Percentiles rank a stretch among this genome's conserved stretches.
These are phyloP conservation scores for Chaetomidium leptoderma DNA, from an alignment of 495 filamentous ascomycete species.

Conservation along the genomic window DNA sequence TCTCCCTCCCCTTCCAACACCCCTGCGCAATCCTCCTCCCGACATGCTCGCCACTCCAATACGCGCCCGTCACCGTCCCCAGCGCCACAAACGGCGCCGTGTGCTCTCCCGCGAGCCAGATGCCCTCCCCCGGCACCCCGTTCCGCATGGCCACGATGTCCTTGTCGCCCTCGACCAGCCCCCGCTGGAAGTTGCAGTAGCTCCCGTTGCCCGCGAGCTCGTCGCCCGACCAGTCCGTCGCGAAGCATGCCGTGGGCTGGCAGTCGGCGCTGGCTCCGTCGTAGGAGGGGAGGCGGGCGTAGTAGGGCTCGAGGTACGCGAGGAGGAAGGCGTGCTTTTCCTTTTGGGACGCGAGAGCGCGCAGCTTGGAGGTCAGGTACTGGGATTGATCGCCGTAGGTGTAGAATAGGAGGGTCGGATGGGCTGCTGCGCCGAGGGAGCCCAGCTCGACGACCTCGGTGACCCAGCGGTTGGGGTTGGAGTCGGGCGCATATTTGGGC, in stretches of 20 bases:
- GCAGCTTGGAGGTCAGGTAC: slow-evolving; percentile 41
- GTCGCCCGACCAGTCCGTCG: slow-evolving; percentile 79
- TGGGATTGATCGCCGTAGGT: slow-evolving; percentile 63
- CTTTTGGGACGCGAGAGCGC: slow-evolving; percentile 35
- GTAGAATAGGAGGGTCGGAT: slow-evolving; percentile 92
- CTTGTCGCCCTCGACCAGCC: slow-evolving; percentile 61
- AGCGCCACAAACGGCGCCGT: slow-evolving; percentile 85
- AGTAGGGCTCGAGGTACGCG: slow-evolving; percentile 69
- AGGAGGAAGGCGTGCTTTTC: slow-evolving; percentile 43
- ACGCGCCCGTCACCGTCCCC: slow-evolving; percentile 84
- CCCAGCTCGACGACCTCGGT: slow-evolving; percentile 78
- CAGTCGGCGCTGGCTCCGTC: slow-evolving; percentile 49
- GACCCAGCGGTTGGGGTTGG: slow-evolving; percentile 66
- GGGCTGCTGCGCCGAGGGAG: slow-evolving; percentile 58
- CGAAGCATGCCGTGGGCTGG: slow-evolving; percentile 56
- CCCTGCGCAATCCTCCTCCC: slow-evolving; percentile 55
- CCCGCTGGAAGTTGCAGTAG: slow-evolving; percentile 85
- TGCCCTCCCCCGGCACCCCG: slow-evolving; percentile 61
- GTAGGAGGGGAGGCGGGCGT: slow-evolving; percentile 69
- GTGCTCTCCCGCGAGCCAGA: slow-evolving; percentile 96
- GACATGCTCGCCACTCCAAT: slow-evolving; percentile 84
- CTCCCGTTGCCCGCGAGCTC: slow-evolving; percentile 83
- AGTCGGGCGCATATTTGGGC: slow-evolving; percentile 55
- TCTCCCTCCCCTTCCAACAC: slow-evolving; percentile 24
- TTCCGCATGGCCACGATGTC: slow-evolving; percentile 72